Conservation (phyloP, 768 basidiomycete genomes). For the Suillus plorans region DNA sequence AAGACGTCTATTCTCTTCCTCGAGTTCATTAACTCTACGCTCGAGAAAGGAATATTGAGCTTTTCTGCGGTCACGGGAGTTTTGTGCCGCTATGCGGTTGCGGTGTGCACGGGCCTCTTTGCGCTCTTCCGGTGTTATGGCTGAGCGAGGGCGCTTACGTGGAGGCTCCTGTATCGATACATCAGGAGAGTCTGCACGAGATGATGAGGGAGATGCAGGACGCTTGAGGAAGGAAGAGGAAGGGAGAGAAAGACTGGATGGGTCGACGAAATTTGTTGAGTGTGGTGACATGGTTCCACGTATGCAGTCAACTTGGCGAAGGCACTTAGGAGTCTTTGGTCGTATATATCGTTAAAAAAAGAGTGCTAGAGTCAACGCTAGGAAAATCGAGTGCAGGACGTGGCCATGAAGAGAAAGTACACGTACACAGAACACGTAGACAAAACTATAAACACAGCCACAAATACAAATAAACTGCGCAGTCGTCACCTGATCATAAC, state of each 20-base stretch:
- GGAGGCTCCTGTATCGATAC: constrained; percentile 44
- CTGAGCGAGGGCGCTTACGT: constrained; percentile 73
- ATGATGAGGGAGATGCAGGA: constrained; percentile 26
- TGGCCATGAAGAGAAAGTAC: constrained; percentile 22
- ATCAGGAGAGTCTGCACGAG: constrained; percentile 15
- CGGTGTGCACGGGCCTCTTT: constrained; percentile 88
- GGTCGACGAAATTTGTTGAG: constrained; percentile 33
- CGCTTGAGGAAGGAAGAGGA: constrained; percentile 34
- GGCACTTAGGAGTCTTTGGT: not conserved
- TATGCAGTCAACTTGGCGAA: not conserved
- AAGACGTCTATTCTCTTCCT: constrained; percentile 80
- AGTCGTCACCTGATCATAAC: not conserved
- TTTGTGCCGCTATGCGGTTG: constrained; percentile 92
- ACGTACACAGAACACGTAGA: constrained; percentile 30
- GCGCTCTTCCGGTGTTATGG: constrained; percentile 68
- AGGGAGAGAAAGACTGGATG: constrained; percentile 39
- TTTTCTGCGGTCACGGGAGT: constrained; percentile 88
- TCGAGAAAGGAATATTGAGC: constrained; percentile 75
- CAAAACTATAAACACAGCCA: constrained; percentile 25
- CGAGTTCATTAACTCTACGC: constrained; percentile 65
- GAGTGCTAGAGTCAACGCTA: not conserved
- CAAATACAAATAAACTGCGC: constrained; percentile 24
- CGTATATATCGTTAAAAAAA: not conserved
- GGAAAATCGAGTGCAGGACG: constrained; percentile 15
- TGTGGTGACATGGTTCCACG: constrained; percentile 23